Base-by-base conservation (phyloP, 139 green algal genomes). In the Nannochloris sp. region DNA sequence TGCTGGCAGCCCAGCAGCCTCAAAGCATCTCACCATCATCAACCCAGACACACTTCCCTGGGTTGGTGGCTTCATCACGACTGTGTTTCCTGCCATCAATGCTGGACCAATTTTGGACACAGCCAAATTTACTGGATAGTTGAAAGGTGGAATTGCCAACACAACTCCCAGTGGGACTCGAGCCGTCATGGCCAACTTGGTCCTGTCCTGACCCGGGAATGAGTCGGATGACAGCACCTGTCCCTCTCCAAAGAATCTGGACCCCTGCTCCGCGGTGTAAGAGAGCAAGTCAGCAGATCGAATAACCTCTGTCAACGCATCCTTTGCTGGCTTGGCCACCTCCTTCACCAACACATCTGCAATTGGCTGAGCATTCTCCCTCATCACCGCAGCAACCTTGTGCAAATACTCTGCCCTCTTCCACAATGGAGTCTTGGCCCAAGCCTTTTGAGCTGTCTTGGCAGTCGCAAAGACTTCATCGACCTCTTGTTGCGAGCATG, bases 51-150 rank as follows among this genome's bases (percentile, higher is more conserved):
- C 85, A 6, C 76, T 81, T 34, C 90, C 90, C 78, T 95, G 90
- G n/a, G 87, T 95, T 54, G 92, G 92, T 14, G 92, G 91, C 77
- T 98, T 98, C 44, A 98, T 70, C 51, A 98, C 87, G 29, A 97
- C 88, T 3, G 84, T 74, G 73, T 98, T 98, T 44, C 92, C 92
- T 1, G 91, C 89, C 83, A 98, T 97, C 9, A 98, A 81, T 8
- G 92, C 91, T 1, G 92, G 92, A 1, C 70, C 92, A 18, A 98
- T 79, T 81, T 98, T 98, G 67, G 80, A 91, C 5, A 97, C 88
- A 3, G 88, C 88, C 48, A 98, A 78, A 78, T 97, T 97, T 59
- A 97, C 87, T 16, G 70, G 64, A 72, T 97, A 98, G 78, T 98
- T 98, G 83, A 98, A 98, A 49, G 92, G 92, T 4, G 92, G 91